Percentiles rank a stretch among this genome's conserved stretches.
Evolutionary conservation across 352 stramenopile genomes (phyloP).

Genomic region (Lagenidium giganteum): DNA sequence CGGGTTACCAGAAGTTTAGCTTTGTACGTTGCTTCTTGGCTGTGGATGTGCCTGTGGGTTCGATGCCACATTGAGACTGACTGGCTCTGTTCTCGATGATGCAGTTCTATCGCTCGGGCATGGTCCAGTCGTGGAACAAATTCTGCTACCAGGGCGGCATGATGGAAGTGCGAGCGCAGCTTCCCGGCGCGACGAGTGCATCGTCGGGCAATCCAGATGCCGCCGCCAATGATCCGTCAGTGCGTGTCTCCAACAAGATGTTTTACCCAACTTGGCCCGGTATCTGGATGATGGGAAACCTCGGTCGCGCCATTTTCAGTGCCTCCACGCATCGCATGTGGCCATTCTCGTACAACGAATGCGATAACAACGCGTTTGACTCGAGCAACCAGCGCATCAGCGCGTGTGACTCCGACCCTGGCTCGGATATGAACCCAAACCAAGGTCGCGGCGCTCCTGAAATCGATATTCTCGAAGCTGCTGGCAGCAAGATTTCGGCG

Average conservation of each 20-base stretch:
- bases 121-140: slow-evolving; percentile 95
- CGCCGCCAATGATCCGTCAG: too few relatives aligned
- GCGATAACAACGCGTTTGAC: slow-evolving; percentile 48
- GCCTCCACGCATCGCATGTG: slow-evolving; percentile 86
- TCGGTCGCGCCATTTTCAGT: slow-evolving; percentile 89
- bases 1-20: slow-evolving; percentile 35
- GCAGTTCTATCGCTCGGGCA: slow-evolving; percentile 72
- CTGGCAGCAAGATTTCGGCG: slow-evolving; percentile 56
- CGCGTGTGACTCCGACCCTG: slow-evolving; percentile 84
- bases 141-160: slow-evolving; percentile 94
- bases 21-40: slow-evolving; percentile 19
- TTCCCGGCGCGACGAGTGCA: slow-evolving; percentile 67
- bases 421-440: slow-evolving; percentile 83
- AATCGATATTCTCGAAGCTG: slow-evolving; percentile 91
- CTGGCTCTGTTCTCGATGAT: slow-evolving; percentile 63
- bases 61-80: slow-evolving; percentile 87
- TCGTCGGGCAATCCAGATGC: slow-evolving; percentile 26
- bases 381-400: slow-evolving; percentile 48
- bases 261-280: slow-evolving; percentile 82
- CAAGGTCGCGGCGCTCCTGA: slow-evolving; percentile 88
- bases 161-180: slow-evolving; percentile 84
- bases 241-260: too few relatives aligned
- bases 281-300: slow-evolving; percentile 92
- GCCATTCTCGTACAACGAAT: slow-evolving; percentile 91
- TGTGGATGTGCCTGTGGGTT: slow-evolving; percentile 76